Conservation (phyloP, 2,329 filamentous ascomycete genomes). For the Dichotomopilus funicola region DNA sequence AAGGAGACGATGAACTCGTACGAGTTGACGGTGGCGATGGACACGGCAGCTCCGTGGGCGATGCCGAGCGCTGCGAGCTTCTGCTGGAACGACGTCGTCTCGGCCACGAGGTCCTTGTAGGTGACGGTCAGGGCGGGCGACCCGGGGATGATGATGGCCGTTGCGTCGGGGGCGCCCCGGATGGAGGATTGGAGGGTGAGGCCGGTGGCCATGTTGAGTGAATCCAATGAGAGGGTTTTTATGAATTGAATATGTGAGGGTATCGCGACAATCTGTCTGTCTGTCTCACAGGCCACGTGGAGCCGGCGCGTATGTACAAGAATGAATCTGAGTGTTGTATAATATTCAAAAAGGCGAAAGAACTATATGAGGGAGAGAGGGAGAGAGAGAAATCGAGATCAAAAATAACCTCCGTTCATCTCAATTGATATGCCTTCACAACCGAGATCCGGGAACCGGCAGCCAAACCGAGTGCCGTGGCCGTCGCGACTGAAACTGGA, state of each 20-base stretch:
- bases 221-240: background rate
- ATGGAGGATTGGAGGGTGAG: conserved; percentile 47
- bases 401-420: background rate
- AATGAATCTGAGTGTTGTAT: too few species aligned
- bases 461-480: conserved; percentile 4
- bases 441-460: conserved; percentile 3
- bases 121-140: conserved; percentile 60
- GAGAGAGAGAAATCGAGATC: background rate
- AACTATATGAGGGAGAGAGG: too few species aligned
- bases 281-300: too few species aligned
- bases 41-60: conserved; percentile 62
- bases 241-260: too few species aligned
- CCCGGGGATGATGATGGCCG: conserved; percentile 68
- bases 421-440: background rate
- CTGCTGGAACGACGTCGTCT: conserved; percentile 65
- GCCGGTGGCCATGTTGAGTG: conserved; percentile 26
- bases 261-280: too few species aligned
- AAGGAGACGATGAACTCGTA: conserved; percentile 87
- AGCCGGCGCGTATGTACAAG: too few species aligned
- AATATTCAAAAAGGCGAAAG: too few species aligned
- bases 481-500: background rate
- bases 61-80: conserved; percentile 73
- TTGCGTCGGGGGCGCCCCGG: conserved; percentile 38
- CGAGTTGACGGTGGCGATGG: conserved; percentile 76
- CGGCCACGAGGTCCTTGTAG: conserved; percentile 59